Conservation (phyloP, 768 basidiomycete genomes). For the Suillus clintonianus region DNA sequence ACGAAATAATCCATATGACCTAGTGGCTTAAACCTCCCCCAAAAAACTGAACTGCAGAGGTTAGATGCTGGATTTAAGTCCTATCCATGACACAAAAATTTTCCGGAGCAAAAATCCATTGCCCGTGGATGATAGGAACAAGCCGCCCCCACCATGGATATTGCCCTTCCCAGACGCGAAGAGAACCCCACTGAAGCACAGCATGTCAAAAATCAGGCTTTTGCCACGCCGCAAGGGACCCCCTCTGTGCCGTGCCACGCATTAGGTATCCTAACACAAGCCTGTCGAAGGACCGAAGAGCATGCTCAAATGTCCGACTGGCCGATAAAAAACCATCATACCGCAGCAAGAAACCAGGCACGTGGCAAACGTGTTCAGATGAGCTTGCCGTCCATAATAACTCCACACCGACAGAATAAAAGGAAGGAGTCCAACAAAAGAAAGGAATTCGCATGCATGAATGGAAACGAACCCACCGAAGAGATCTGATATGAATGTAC, state of each 20-base stretch:
- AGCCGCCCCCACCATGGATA: not conserved
- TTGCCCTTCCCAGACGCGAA: no score
- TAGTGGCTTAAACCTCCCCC: not conserved
- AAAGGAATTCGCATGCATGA: not conserved
- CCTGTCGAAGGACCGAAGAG: no score
- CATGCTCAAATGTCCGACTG: not conserved
- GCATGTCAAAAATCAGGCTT: not conserved
- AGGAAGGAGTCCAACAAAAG: not conserved
- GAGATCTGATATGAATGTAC: conserved; percentile 47
- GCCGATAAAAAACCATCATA: not conserved
- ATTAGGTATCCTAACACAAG: not conserved
- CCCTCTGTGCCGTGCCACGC: no score
- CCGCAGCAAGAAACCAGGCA: not conserved
- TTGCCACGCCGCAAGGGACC: not conserved
- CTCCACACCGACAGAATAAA: not conserved
- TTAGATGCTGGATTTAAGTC: not conserved
- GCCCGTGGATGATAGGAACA: not conserved
- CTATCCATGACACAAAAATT: not conserved
- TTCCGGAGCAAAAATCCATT: not conserved
- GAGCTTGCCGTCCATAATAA: not conserved
- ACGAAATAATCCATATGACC: not conserved
- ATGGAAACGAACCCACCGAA: conserved; percentile 43
- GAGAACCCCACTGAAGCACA: not conserved
- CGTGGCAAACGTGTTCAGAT: not conserved
- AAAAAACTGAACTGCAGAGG: not conserved